phyloP scores from a whole-genome alignment of 805 yeast species.

The Yarrowia deformans region DNA sequence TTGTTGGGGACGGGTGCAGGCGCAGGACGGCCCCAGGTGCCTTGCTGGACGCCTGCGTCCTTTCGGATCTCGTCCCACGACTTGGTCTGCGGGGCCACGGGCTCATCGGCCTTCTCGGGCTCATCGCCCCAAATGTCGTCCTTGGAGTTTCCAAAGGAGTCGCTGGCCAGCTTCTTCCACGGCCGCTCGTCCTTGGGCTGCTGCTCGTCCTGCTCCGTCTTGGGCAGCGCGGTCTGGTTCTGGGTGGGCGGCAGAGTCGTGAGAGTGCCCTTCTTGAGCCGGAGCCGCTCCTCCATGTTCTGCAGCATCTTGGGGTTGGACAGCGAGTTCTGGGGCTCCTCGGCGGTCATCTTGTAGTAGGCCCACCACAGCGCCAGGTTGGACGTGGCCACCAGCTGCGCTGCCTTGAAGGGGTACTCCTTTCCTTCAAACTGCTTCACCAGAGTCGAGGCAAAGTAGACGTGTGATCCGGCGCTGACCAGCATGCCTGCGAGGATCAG shows the following conservation, averaged over 20 bases:
- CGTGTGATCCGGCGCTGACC: conserved; percentile 5
- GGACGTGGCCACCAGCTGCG: conserved; percentile 8
- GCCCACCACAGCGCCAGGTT: conserved; percentile 37
- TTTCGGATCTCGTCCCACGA: conserved; percentile 35
- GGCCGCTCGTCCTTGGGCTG: conserved; percentile 23
- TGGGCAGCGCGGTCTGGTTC: conserved; percentile 11
- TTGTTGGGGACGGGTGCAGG: neutral
- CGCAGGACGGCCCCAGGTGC: conserved; percentile 10
- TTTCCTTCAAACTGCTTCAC: conserved; percentile 14
- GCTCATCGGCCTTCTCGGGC: neutral
- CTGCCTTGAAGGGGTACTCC: conserved; percentile 26
- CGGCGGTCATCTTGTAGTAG: conserved; percentile 39
- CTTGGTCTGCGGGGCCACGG: neutral
- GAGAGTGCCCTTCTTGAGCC: conserved; percentile 27
- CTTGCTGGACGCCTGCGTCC: conserved; percentile 13
- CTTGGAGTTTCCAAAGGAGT: conserved; percentile 14
- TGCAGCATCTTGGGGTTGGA: conserved; percentile 37
- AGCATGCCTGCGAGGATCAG: conserved; percentile 19
- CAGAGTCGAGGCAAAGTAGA: neutral
- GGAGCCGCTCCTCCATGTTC: conserved; percentile 32
- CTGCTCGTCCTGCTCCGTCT: conserved; percentile 2
- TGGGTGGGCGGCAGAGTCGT: conserved; percentile 11
- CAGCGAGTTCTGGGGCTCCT: conserved; percentile 32
- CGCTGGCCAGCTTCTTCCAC: conserved; percentile 21
- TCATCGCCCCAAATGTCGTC: conserved; percentile 20